Evolutionary conservation across 2,329 filamentous ascomycete genomes (phyloP).

Genomic region (Diaporthe destruens): DNA sequence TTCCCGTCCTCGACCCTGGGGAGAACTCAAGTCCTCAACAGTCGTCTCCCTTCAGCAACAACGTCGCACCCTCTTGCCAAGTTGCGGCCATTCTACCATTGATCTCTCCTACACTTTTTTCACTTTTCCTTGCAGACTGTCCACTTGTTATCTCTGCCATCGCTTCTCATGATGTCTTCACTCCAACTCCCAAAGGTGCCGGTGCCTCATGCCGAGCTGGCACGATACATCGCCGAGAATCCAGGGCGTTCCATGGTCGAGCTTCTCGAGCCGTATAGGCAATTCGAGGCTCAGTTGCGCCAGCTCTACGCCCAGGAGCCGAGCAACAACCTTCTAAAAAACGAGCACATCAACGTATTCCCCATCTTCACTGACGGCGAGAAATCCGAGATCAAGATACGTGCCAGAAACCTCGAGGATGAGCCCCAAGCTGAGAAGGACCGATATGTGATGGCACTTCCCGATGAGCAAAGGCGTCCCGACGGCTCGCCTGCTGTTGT

Average conservation of each 20-base stretch:
- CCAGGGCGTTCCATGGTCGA: slow-evolving; percentile 66
- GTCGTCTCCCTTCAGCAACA: not conserved
- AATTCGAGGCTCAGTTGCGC: slow-evolving; percentile 76
- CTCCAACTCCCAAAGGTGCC: slow-evolving; percentile 60
- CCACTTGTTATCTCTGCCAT: not conserved
- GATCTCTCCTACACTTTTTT: not conserved
- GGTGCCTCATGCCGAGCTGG: slow-evolving; percentile 59
- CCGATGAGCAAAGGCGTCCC: slow-evolving; percentile 70
- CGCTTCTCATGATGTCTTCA: slow-evolving; percentile 51
- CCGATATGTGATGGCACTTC: slow-evolving; percentile 78
- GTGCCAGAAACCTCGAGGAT: slow-evolving; percentile 68
- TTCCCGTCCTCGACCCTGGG: not conserved
- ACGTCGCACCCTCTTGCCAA: not conserved
- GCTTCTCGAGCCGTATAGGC: slow-evolving; percentile 74
- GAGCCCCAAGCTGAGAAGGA: slow-evolving; percentile 73
- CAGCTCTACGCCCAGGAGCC: slow-evolving; percentile 78
- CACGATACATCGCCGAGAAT: slow-evolving; percentile 67
- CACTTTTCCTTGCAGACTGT: not conserved
- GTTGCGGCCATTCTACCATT: not conserved
- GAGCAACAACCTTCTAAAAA: slow-evolving; percentile 66
- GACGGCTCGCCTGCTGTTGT: slow-evolving; percentile 78
- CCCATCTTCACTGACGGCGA: slow-evolving; percentile 71
- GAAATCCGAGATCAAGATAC: slow-evolving; percentile 69
- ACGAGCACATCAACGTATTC: slow-evolving; percentile 72
- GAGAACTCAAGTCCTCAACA: not conserved